These are phyloP conservation scores for Galeopsis tetrahit DNA, from an alignment of 257 asterid species.

Conservation along the genomic window DNA sequence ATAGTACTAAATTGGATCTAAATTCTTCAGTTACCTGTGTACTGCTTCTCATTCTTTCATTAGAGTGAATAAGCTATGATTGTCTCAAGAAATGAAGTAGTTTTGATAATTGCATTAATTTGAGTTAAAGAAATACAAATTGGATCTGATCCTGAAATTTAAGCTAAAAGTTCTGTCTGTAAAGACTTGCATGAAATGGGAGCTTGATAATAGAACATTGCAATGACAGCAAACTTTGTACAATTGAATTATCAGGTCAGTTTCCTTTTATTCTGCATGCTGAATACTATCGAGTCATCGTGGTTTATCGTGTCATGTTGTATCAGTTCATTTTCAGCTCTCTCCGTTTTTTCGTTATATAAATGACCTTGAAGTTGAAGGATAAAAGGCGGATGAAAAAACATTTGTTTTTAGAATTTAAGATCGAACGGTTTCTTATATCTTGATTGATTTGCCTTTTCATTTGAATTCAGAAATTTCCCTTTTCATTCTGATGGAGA, in stretches of 20 bases:
- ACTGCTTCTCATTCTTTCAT: neutral
- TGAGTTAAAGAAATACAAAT: neutral
- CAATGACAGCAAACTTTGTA: neutral
- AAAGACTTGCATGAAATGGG: neutral
- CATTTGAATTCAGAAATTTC: neutral
- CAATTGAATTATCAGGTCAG: neutral
- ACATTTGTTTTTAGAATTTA: neutral
- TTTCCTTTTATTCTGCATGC: neutral
- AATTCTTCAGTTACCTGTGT: neutral
- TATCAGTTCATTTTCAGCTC: neutral
- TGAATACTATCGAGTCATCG: neutral
- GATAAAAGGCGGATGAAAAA: neutral
- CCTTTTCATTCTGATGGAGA: neutral
- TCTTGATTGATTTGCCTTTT: neutral
- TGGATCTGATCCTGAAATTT: neutral
- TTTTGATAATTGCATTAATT: neutral
- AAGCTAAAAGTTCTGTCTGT: neutral
- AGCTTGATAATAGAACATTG: constrained; percentile 1
- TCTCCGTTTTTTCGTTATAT: neutral
- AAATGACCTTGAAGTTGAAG: neutral
- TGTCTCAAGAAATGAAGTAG: neutral
- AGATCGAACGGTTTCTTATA: neutral
- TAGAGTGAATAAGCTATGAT: neutral
- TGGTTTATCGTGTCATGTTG: neutral
- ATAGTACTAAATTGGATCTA: neutral